Base-by-base conservation (phyloP, 83 land plant genomes). In the Diphasiastrum complanatum region DNA sequence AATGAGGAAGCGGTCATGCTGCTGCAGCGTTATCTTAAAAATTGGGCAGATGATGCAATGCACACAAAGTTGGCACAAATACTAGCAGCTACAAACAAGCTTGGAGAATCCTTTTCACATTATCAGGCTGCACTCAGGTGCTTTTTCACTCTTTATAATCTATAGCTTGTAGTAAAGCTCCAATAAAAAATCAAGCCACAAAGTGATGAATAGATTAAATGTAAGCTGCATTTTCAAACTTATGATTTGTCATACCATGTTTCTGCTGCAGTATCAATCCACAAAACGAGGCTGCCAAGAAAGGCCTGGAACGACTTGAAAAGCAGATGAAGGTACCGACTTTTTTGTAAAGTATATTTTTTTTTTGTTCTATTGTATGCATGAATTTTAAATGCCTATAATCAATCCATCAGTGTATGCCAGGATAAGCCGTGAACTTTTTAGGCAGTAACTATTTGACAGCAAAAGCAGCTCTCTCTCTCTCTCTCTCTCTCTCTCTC, bases 61-160 rank as follows among this genome's bases (percentile, higher is more conserved):
- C 92, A 93, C 45, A 79, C 86, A 27, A 93, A 93, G 70, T 69
- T 93, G 53, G 99, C 99, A 45, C 99, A 93, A 66, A 89, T 93
- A 33, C 76, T 83, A 75, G 91, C 92, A 24, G 88, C 75, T 0
- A 79, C 83, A 30, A 78, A 80, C 38, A 83, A 81, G 84, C 81
- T 84, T 2, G 83, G 81, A 65, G 96, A 85, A 46, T 82, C 99
- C 35, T 63, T 93, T 16, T 75, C 86, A 8, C 99, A 93, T 73
- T 93, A 79, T 73, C 84, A 90, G 48, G 75, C 80, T 60, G 99
- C 99, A 16, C 68, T 93, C 35, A 85, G 99, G 99, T 93, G 49
- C n/a, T n/a, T n/a, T n/a, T n/a, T n/a, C n/a, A n/a, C n/a, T n/a
- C n/a, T n/a, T n/a, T n/a, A n/a, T n/a, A n/a, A n/a, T n/a, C n/a